Conservation (phyloP, 2,329 filamentous ascomycete species). For the Plenodomus biglobosus region DNA sequence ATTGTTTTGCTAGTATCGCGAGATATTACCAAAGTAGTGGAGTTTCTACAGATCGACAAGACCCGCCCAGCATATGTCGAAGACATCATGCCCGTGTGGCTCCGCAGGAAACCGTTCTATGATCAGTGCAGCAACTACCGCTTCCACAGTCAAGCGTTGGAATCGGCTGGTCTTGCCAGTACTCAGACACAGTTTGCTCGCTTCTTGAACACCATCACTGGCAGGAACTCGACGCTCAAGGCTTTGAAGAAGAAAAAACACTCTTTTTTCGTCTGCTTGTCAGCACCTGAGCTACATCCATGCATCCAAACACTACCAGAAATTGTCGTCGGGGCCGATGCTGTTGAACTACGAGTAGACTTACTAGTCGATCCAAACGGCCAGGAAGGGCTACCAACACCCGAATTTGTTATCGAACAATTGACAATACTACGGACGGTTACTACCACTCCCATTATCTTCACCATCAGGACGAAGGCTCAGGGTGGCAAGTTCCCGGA, state of each 20-base stretch:
- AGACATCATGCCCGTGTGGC: conserved; percentile 88
- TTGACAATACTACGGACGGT: conserved; percentile 74
- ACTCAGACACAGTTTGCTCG: conserved; percentile 70
- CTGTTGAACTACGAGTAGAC: conserved; percentile 92
- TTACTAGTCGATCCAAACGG: conserved; percentile 72
- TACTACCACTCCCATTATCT: conserved; percentile 79
- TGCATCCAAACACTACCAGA: conserved; percentile 66
- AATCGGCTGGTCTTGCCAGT: conserved; percentile 52
- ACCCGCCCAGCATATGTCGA: conserved; percentile 89
- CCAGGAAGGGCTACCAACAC: conserved; percentile 58
- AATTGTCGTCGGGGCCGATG: conserved; percentile 83
- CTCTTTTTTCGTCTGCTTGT: conserved; percentile 92
- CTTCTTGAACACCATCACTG: conserved; percentile 71
- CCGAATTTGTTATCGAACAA: conserved; percentile 80
- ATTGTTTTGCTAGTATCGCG: conserved; percentile 85
- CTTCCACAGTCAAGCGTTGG: conserved; percentile 77
- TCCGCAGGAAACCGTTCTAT: conserved; percentile 86
- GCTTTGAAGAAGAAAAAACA: conserved; percentile 65
- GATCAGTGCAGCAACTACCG: conserved; percentile 91
- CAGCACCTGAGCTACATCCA: conserved; percentile 70
- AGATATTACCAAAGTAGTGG: conserved; percentile 82
- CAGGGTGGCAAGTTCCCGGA: conserved; percentile 92
- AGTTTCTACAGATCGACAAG: conserved; percentile 86
- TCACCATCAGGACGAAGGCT: conserved; percentile 80
- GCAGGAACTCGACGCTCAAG: conserved; percentile 57